Percentiles rank a stretch among this genome's conserved stretches.
phyloP scores from a whole-genome alignment of 177 flowering plant genomes.

The Vitis hybrid region DNA sequence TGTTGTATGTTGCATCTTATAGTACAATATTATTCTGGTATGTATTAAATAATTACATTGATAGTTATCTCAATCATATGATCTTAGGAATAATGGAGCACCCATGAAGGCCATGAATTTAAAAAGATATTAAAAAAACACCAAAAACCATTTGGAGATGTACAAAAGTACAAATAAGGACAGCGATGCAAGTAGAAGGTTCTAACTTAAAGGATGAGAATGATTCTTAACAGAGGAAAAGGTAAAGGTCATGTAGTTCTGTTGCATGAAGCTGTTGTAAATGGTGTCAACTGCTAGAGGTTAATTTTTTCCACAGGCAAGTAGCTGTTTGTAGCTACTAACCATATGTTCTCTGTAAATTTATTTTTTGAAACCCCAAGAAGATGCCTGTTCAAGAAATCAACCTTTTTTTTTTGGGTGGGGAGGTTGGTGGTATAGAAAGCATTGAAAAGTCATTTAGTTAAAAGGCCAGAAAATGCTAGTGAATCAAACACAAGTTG shows the following conservation, averaged over 20 bases:
- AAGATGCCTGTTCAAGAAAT: not conserved
- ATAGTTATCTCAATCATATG: constrained; percentile 12
- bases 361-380: too few relatives aligned
- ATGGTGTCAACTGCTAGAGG: too few relatives aligned
- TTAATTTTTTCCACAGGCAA: too few relatives aligned
- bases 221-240: not conserved
- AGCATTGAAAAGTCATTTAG: too few relatives aligned
- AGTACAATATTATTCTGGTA: not conserved
- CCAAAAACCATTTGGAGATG: not conserved
- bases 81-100: constrained; percentile 11
- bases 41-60: constrained; percentile 1
- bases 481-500: constrained; percentile 1
- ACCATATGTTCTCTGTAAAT: too few relatives aligned
- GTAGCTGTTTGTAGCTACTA: too few relatives aligned
- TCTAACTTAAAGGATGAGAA: not conserved
- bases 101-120: not conserved
- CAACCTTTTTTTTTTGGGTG: too few relatives aligned
- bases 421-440: too few relatives aligned
- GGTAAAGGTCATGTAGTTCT: not conserved
- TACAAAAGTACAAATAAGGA: constrained; percentile 11
- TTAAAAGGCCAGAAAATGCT: too few relatives aligned
- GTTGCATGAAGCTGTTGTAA: too few relatives aligned
- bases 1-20: constrained; percentile 24
- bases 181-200: constrained; percentile 23
- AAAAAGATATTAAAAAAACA: not conserved